phyloP scores from a whole-genome alignment of 306 rosid genomes.

The Biancaea sappan region DNA sequence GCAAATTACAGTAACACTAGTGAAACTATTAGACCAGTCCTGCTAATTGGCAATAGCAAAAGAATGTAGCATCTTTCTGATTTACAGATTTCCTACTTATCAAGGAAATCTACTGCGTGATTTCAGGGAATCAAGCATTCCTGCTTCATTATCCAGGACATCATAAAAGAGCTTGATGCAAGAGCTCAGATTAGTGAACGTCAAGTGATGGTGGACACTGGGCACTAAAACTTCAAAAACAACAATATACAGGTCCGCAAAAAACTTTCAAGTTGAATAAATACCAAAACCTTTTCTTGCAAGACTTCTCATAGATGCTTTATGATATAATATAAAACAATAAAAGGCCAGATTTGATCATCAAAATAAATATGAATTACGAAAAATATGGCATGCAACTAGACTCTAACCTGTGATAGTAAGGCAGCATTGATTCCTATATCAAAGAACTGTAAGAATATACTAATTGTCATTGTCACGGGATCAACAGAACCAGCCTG shows the following conservation, averaged over 20 bases:
- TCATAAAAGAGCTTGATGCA: not conserved
- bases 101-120: not conserved
- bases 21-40: not conserved
- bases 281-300: not conserved
- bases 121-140: not conserved
- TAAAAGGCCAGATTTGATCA: not conserved
- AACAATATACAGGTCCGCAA: conserved; percentile 20
- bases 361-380: conserved; percentile 20
- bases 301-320: conserved; percentile 7
- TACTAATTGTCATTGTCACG: conserved; percentile 81
- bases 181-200: not conserved
- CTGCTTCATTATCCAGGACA: not conserved
- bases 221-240: not conserved
- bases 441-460: conserved; percentile 94
- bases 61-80: not conserved
- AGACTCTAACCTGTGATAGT: conserved; percentile 81
- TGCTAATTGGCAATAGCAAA: not conserved
- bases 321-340: not conserved
- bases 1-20: not conserved
- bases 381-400: conserved; percentile 12
- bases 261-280: conserved; percentile 15
- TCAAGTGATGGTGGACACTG: not conserved
- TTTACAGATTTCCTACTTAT: too few species aligned
- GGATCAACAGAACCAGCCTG: conserved; percentile 99
- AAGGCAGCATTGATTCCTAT: conserved; percentile 93